These are phyloP conservation scores for Xylaria castorea DNA, from an alignment of 495 filamentous ascomycete species.

Conservation along the genomic window DNA sequence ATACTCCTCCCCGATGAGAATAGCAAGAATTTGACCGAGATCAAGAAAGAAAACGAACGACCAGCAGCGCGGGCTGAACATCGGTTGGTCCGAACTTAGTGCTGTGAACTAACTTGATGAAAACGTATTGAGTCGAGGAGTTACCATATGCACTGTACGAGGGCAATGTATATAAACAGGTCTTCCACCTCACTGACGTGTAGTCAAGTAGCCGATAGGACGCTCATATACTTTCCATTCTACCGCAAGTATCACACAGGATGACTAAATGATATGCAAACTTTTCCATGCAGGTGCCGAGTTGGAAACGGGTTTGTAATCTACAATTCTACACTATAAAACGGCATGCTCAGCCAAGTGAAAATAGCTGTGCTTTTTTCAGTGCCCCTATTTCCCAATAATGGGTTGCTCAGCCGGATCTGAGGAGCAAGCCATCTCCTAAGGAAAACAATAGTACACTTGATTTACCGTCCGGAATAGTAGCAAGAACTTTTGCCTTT, in stretches of 20 bases:
- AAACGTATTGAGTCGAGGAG: no score
- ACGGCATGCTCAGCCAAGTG: conserved; percentile 17
- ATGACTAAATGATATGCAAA: background rate
- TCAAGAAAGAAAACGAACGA: background rate
- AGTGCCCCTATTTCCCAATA: conserved; percentile 45
- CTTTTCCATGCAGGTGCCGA: conserved; percentile 7
- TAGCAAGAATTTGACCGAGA: background rate
- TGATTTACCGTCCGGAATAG: conserved; percentile 36
- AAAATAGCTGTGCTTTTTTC: conserved; percentile 34
- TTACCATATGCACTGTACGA: no score
- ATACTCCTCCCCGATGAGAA: background rate
- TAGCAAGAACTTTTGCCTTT: conserved; percentile 41
- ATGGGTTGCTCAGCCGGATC: conserved; percentile 36
- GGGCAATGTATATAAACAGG: background rate
- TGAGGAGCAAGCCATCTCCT: conserved; percentile 35
- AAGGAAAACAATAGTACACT: conserved; percentile 47
- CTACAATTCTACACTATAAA: conserved; percentile 28
- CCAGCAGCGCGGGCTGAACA: background rate
- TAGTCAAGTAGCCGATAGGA: background rate
- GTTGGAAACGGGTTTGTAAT: conserved; percentile 25
- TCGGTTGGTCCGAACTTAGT: background rate
- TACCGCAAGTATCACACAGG: background rate
- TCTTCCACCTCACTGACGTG: background rate
- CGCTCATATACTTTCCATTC: background rate
- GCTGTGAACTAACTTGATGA: background rate